Base-by-base conservation (phyloP, 257 asterid species). In the Nicotiana paniculata region DNA sequence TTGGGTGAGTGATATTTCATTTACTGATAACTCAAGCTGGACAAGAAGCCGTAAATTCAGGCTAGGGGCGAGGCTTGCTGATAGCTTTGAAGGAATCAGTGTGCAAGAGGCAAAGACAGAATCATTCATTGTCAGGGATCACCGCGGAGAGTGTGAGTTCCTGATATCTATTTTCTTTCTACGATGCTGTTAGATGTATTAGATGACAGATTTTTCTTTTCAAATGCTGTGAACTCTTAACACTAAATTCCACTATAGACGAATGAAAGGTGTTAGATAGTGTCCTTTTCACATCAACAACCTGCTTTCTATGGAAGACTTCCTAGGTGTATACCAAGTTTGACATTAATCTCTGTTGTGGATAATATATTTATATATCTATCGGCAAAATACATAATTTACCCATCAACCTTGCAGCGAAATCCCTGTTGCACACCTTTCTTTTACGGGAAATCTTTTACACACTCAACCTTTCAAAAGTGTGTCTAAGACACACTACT, bases 1-100 rank as follows among this genome's bases (percentile, higher is more conserved):
- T 57, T 70, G 82, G 26, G 88, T 93, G 7, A 90, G 92, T 26
- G 93, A 93, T 57, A 84, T 94, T 83, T 86, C 90, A 43, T 90
- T 94, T 84, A 92, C 97, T 32, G 98, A 94, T 84, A 94, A 94
- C 86, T 94, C 98, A 35, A 94, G 98, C 88, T 93, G 98, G 98
- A 94, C 98, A 33, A 92, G 98, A 90, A 94, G 98, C 80, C 97
- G 98, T 83, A 93, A 87, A 80, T 94, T 94, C 85, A 89, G 97
- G 88, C 90, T 94, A 54, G 98, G 98, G 80, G 97, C 97, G 32
- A 88, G 90, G 85, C 33, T 93, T 76, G 81, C 88, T 77, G 97
- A 91, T 58, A 86, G 84, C 70, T 86, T 83, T 83, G 88, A 90
- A 58, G 94, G 89, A 55, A 57, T 86, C 82, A 87, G 93, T 82